Base-by-base conservation (phyloP, 257 asterid species). In the Jacaranda mimosifolia region DNA sequence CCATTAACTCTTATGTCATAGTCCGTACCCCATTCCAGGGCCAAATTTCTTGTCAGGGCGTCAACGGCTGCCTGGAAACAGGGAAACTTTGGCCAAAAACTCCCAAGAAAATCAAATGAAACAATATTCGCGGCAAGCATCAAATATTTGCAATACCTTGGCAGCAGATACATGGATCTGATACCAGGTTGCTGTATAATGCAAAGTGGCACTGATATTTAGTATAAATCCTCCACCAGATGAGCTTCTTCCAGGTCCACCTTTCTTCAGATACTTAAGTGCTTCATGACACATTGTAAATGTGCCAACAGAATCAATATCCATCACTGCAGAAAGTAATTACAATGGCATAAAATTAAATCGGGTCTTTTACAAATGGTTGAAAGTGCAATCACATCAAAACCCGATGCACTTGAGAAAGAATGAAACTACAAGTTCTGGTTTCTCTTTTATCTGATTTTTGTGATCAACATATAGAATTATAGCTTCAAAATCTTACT, bases 141-240 rank as follows among this genome's bases (percentile, higher is more conserved):
- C 58, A 77, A 49, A 19, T 12, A 15, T 26, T 26, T 26, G 77
- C 91, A 82, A 77, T 26, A 94, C 97, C 97, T 94, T 91, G 77
- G 98, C 98, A 21, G 98, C 95, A 74, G 96, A 85, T 52, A 91
- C 97, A 74, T 94, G 97, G 85, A 94, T 87, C 82, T 91, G 98
- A 86, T 94, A 94, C 97, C 97, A 94, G 57, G 94, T 15, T 60
- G 98, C 97, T 0, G 98, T 94, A 79, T 91, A 91, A 82, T 92
- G 98, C 82, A 92, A 82, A 45, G 98, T 94, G 73, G 97, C 98
- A 77, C 96, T 94, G 73, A 94, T 94, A 80, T 94, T 94, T 57
- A 94, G 73, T 81, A 94, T 89, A 75, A 88, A 71, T 72, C 98
- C 98, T 68, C 98, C 98, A 57, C 71, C 64, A n/a, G 88, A 78